Evolutionary conservation across 768 basidiomycete genomes (phyloP).

Genomic region (Amanita pseudoporphyria): DNA sequence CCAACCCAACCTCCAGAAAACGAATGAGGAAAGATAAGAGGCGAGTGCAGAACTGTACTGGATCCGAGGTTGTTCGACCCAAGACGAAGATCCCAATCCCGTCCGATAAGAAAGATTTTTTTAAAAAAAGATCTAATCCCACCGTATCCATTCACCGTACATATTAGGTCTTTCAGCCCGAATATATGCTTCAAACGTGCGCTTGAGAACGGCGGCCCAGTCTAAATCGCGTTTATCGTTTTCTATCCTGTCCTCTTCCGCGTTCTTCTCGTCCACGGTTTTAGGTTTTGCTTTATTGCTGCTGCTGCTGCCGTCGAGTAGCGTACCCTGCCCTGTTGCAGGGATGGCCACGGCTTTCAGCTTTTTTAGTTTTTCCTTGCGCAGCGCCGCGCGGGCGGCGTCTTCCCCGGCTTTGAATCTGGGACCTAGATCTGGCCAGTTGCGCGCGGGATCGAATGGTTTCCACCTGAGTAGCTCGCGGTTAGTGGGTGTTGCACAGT

Average conservation of each 20-base stretch:
- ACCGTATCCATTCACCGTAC: conserved; percentile 72
- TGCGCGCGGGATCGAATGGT: conserved; percentile 79
- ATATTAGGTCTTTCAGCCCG: conserved; percentile 85
- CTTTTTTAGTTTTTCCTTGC: conserved; percentile 7
- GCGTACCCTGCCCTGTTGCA: background rate
- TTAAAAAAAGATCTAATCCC: conserved; percentile 16
- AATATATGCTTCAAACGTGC: conserved; percentile 89
- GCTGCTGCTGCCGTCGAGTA: background rate
- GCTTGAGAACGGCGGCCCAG: conserved; percentile 85
- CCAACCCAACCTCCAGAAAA: no score
- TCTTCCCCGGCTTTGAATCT: conserved; percentile 71
- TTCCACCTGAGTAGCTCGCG: conserved; percentile 61
- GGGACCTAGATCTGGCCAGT: conserved; percentile 84
- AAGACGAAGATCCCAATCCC: background rate
- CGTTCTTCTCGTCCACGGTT: background rate
- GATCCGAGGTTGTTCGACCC: no score
- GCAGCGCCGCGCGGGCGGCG: conserved; percentile 37
- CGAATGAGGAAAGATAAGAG: no score
- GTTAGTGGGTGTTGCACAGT: background rate
- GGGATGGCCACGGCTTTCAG: background rate
- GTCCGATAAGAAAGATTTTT: background rate
- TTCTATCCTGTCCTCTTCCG: conserved; percentile 28
- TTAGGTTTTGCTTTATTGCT: background rate
- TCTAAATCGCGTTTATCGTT: conserved; percentile 69
- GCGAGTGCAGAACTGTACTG: no score